Evolutionary conservation across 192 early-diverging fungal species (phyloP).

Genomic region (Phycomyces nitens): DNA sequence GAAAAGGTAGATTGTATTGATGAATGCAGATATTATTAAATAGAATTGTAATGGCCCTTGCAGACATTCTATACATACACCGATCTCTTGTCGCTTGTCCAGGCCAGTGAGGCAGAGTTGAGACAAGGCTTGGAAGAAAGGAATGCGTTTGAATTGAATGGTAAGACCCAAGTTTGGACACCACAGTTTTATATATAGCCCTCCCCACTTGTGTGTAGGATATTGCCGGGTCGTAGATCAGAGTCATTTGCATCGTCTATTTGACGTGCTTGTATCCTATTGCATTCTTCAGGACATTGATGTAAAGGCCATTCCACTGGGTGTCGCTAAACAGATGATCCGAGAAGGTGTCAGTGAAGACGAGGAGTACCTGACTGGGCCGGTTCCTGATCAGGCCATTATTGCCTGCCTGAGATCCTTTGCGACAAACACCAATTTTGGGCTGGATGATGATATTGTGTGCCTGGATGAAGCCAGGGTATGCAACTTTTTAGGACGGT

Average conservation of each 20-base stretch:
- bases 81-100: conserved; percentile 39
- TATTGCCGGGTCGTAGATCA: conserved; percentile 27
- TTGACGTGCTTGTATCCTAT: conserved; percentile 25
- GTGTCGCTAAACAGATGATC: conserved; percentile 11
- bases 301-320: background rate
- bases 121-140: conserved; percentile 35
- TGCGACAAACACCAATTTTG: background rate
- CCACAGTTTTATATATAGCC: background rate
- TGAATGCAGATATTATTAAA: background rate
- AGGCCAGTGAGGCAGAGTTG: conserved; percentile 46
- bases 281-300: conserved; percentile 22
- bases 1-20: conserved; percentile 5
- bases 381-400: background rate
- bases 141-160: conserved; percentile 33
- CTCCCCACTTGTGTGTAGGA: background rate
- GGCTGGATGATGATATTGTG: background rate
- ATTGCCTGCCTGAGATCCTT: conserved; percentile 7
- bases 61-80: conserved; percentile 36
- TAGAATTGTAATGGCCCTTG: background rate
- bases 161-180: conserved; percentile 6
- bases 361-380: background rate
- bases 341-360: background rate
- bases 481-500: background rate
- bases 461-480: background rate
- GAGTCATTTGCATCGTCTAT: conserved; percentile 17